Percentiles rank a stretch among this genome's conserved stretches.
phyloP scores from a whole-genome alignment of 2,329 filamentous ascomycete species.

The Colletotrichum limetticola region DNA sequence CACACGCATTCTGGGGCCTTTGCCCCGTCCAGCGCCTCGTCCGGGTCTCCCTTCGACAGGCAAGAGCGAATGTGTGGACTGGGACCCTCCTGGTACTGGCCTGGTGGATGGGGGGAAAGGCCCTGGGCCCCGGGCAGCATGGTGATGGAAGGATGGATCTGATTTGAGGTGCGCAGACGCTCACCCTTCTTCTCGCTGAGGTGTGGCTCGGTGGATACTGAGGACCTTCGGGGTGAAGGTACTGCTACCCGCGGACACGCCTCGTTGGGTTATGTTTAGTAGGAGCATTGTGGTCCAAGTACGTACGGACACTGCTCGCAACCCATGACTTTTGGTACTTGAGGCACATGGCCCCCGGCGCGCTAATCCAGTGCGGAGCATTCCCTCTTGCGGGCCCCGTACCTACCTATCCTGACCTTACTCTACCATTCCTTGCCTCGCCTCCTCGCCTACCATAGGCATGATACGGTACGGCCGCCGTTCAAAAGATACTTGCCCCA shows the following conservation, averaged over 20 bases:
- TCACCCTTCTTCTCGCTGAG: slow-evolving; percentile 5
- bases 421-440: slow-evolving; percentile 15
- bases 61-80: slow-evolving; percentile 1
- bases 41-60: slow-evolving; percentile 5
- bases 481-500: slow-evolving; percentile 3
- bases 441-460: background rate
- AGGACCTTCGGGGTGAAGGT: background rate
- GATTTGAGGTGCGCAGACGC: slow-evolving; percentile 19
- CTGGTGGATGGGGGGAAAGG: slow-evolving; percentile 13
- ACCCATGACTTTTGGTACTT: background rate
- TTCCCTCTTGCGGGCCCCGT: slow-evolving; percentile 1
- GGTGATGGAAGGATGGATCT: slow-evolving; percentile 8
- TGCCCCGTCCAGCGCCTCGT: slow-evolving; percentile 11
- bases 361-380: slow-evolving; percentile 10
- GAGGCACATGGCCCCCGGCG: background rate
- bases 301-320: background rate
- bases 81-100: slow-evolving; percentile 43
- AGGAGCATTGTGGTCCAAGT: background rate
- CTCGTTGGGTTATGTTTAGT: background rate
- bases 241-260: background rate
- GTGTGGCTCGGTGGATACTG: background rate
- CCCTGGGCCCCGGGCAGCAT: slow-evolving; percentile 18
- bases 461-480: slow-evolving; percentile 11
- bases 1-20: background rate
- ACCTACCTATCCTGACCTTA: slow-evolving; percentile 7